Evolutionary conservation across 495 filamentous ascomycete genomes (phyloP).

Genomic region (Penicillium roqueforti): DNA sequence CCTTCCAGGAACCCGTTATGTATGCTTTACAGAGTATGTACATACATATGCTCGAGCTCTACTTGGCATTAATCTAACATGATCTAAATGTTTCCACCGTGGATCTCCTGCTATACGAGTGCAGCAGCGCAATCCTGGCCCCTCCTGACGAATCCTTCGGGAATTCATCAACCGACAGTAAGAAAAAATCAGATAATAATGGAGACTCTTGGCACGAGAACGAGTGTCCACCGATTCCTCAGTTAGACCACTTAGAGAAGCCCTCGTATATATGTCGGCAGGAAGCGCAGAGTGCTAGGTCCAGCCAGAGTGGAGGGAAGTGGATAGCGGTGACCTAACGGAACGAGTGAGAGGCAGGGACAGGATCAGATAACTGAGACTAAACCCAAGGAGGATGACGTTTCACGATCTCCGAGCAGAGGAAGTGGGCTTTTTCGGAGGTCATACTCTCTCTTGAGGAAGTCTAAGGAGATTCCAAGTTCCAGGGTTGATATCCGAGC

Average conservation of each 20-base stretch:
- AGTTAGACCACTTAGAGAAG: conserved; percentile 1
- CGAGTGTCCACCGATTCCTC: conserved; percentile 8
- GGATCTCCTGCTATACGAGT: not conserved
- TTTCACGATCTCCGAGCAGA: conserved; percentile 13
- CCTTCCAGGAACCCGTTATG: not conserved
- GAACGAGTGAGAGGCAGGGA: conserved; percentile 24
- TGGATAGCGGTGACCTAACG: conserved; percentile 20
- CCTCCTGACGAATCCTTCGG: not conserved
- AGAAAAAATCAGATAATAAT: conserved; percentile 4
- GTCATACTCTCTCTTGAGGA: conserved; percentile 1
- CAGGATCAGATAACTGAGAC: conserved; percentile 30
- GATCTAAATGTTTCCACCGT: not conserved
- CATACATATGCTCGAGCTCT: not conserved
- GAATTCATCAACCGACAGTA: not conserved
- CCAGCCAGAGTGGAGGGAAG: conserved; percentile 24
- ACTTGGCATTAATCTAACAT: not conserved
- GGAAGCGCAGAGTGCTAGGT: conserved; percentile 14
- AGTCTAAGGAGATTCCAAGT: conserved; percentile 5
- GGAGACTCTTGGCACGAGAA: conserved; percentile 7
- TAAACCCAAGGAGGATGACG: conserved; percentile 23
- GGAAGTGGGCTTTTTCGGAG: conserved; percentile 17
- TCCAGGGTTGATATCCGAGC: not conserved
- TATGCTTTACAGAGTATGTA: too few relatives aligned
- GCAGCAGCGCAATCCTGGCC: not conserved
- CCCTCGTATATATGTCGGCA: conserved; percentile 11